Base-by-base conservation (phyloP, 306 rosid species). In the Corylus americana region DNA sequence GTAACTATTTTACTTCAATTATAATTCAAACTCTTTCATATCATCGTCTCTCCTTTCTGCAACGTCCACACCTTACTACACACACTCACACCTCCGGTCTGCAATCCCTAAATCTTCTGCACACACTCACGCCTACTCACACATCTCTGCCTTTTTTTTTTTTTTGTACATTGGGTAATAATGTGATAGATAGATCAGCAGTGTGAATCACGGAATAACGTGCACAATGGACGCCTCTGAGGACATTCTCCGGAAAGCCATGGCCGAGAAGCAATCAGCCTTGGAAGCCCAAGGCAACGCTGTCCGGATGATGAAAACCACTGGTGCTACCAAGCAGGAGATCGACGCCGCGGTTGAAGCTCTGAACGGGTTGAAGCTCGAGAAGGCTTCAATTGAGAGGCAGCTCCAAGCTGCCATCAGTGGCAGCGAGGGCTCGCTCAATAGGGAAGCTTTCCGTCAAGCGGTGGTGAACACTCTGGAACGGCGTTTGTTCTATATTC, bases 401-500 rank as follows among this genome's bases (percentile, higher is more conserved):
- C 82, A 87, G 31, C 92, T 92, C 20, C 88, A 83, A 13, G 85
- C 86, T 0, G 45, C 77, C n/a, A 63, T 94, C 49, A 13, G 70
- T 8, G 89, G 79, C 7, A 87, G 83, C 1, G 85, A 83, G 8
- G 91, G 89, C 51, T 80, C 86, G 7, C 35, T 83, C 17, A 90
- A 64, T 18, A 80, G 80, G 77, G 98, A 96, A 59, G 87, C 90
- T 1, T 90, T 93, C 82, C 97, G 99, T 27, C 94, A 88, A 54
- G 73, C 87, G 0, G 97, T 90, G 16, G 83, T 64, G 7, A 95
- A 95, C 61, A 90, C 99, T 12, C 91, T 95, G 1, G 97, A 96
- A 54, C 90, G 99, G 6, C 94, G 99, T 0, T 39, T 93, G 71
- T 96, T 96, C 75, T 91, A 90, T 59, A 87, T 96, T 48, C 94